phyloP scores from a whole-genome alignment of 2,329 filamentous ascomycete species.

The Aspergillus sp. region DNA sequence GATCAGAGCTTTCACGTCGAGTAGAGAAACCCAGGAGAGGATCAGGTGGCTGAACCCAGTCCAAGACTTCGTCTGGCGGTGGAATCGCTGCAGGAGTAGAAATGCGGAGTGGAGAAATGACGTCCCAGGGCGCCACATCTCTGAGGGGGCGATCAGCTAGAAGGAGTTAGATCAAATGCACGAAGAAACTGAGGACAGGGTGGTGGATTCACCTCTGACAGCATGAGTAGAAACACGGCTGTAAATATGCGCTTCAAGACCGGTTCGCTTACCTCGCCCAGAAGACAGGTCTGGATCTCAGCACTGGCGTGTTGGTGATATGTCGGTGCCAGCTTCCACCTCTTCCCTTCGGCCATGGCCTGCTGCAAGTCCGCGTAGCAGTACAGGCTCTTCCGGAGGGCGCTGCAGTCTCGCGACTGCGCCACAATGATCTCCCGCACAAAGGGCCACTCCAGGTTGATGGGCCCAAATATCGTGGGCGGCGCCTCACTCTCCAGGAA shows the following conservation, averaged over 20 bases:
- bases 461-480: constrained; percentile 30
- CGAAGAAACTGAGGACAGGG: background rate
- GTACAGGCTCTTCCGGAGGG: constrained; percentile 30
- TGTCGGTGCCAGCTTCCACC: constrained; percentile 26
- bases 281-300: constrained; percentile 28
- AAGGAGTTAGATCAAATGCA: background rate
- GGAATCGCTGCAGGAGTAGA: constrained; percentile 29
- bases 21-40: constrained; percentile 33
- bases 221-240: constrained; percentile 33
- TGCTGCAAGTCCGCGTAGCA: constrained; percentile 35
- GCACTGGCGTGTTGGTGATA: constrained; percentile 32
- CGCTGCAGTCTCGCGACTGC: constrained; percentile 23
- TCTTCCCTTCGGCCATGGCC: constrained; percentile 24
- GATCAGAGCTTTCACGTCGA: constrained; percentile 36
- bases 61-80: constrained; percentile 27
- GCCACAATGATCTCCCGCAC: constrained; percentile 24
- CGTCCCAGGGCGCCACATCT: constrained; percentile 25
- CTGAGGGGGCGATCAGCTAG: constrained; percentile 28
- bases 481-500: constrained; percentile 29
- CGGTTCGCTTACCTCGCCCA: constrained; percentile 24
- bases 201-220: constrained; percentile 31
- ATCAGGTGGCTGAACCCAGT: constrained; percentile 27
- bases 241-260: constrained; percentile 26
- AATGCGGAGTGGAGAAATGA: constrained; percentile 33
- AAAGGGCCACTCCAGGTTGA: constrained; percentile 34